phyloP scores from a whole-genome alignment of 2,329 filamentous ascomycete genomes.

The Aspergillus candidus region DNA sequence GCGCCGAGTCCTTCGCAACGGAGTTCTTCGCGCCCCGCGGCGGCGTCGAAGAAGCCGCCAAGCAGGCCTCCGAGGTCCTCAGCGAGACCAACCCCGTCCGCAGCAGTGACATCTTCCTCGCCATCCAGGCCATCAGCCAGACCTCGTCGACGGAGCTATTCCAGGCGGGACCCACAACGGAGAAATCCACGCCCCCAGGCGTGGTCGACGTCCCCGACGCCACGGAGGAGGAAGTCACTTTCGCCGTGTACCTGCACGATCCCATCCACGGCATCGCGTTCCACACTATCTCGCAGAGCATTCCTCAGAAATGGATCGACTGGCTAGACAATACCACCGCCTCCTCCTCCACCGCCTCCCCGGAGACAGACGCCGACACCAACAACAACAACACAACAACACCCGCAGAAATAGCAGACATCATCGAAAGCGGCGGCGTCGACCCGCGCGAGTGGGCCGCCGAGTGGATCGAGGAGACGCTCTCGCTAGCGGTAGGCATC shows the following conservation, averaged over 20 bases:
- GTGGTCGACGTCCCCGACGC: constrained; percentile 33
- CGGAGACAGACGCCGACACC: constrained; percentile 28
- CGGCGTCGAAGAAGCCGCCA: constrained; percentile 72
- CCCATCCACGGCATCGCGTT: constrained; percentile 89
- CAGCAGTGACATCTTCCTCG: constrained; percentile 88
- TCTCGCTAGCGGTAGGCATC: constrained; percentile 71
- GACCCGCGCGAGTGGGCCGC: constrained; percentile 96
- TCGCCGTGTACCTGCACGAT: constrained; percentile 74
- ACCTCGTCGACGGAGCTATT: constrained; percentile 63
- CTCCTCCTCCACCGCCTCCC: constrained; percentile 23
- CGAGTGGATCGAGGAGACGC: constrained; percentile 89
- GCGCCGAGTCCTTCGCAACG: constrained; percentile 76
- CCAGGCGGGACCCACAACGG: constrained; percentile 46
- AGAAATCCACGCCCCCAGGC: constrained; percentile 25
- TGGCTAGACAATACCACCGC: constrained; percentile 73
- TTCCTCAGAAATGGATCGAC: constrained; percentile 78
- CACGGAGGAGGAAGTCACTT: constrained; percentile 58
- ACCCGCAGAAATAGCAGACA: constrained; percentile 80
- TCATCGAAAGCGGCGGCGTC: constrained; percentile 66
- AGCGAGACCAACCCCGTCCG: constrained; percentile 84
- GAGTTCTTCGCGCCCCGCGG: constrained; percentile 78
- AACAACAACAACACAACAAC: constrained; percentile 40
- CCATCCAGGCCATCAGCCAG: constrained; percentile 79
- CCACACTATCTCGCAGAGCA: constrained; percentile 70
- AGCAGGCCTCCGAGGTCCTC: constrained; percentile 69